Percentiles rank a stretch among this genome's conserved stretches.
Conservation (phyloP, 768 basidiomycete genomes). For the Trametes gibbosa region DNA sequence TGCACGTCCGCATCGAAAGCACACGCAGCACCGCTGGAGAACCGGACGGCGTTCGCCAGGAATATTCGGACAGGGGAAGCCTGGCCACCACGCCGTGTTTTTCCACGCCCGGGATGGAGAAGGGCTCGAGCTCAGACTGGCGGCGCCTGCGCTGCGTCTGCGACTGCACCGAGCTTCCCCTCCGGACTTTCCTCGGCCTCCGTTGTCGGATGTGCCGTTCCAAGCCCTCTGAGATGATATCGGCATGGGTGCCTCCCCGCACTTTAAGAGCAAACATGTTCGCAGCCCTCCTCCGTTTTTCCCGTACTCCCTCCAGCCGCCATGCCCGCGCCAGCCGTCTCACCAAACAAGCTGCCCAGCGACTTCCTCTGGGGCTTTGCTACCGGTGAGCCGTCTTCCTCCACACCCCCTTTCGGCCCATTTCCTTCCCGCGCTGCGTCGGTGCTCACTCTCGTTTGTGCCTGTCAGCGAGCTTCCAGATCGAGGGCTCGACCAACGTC, state of each 20-base stretch:
- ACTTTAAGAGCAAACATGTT: conserved; percentile 26
- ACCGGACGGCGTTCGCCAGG: background rate
- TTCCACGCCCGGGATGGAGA: conserved; percentile 14
- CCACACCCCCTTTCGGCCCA: background rate
- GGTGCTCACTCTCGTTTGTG: background rate
- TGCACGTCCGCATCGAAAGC: background rate
- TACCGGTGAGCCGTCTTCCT: conserved; percentile 46
- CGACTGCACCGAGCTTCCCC: conserved; percentile 15
- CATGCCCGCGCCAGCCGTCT: conserved; percentile 22
- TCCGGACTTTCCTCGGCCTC: conserved; percentile 50
- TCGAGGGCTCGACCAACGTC: conserved; percentile 61
- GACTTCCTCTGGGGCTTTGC: conserved; percentile 73
- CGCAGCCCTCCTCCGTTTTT: conserved; percentile 19
- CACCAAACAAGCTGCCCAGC: conserved; percentile 39
- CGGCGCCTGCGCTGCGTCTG: conserved; percentile 8
- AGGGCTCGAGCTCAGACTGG: background rate
- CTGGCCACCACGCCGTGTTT: background rate
- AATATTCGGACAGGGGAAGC: conserved; percentile 11
- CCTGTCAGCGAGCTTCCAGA: conserved; percentile 61
- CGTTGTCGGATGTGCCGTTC: conserved; percentile 38
- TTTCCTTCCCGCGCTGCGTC: background rate
- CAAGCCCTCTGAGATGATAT: conserved; percentile 27
- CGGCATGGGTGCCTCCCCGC: conserved; percentile 21
- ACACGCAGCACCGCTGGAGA: background rate
- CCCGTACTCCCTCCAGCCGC: conserved; percentile 32